Percentiles rank a stretch among this genome's conserved stretches.
Evolutionary conservation across 768 basidiomycete species (phyloP).

Genomic region (Xerocomellus dryophilus): DNA sequence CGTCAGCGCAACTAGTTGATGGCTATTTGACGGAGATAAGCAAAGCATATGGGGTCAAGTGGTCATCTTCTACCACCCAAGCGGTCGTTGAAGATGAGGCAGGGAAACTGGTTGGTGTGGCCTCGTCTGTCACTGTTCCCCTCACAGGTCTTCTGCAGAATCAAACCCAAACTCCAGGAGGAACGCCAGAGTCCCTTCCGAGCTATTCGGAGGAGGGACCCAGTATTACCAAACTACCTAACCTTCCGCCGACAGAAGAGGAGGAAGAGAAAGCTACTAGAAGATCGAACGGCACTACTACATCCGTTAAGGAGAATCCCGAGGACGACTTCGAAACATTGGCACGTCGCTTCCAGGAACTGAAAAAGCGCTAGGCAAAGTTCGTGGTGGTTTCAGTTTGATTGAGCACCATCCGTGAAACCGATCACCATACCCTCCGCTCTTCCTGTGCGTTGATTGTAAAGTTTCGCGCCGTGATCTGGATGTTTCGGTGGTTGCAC

Average conservation of each 20-base stretch:
- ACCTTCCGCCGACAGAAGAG: conserved; percentile 50
- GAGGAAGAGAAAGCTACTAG: conserved; percentile 33
- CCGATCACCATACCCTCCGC: conserved; percentile 1
- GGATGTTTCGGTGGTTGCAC: conserved; percentile 7
- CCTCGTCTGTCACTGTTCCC: background rate
- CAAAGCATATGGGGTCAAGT: conserved; percentile 76
- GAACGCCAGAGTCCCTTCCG: conserved; percentile 22
- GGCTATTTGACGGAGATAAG: conserved; percentile 89
- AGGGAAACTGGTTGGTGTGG: conserved; percentile 39
- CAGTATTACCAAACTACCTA: conserved; percentile 42
- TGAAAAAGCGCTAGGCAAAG: conserved; percentile 69
- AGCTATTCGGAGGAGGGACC: conserved; percentile 26
- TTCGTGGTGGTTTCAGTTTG: background rate
- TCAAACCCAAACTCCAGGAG: conserved; percentile 1
- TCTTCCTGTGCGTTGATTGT: conserved; percentile 2
- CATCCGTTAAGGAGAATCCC: conserved; percentile 20
- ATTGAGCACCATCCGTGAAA: conserved; percentile 1
- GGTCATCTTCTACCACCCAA: conserved; percentile 43
- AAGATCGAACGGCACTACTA: background rate
- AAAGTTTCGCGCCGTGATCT: conserved; percentile 10
- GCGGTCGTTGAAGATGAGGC: conserved; percentile 32
- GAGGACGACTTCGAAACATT: conserved; percentile 77
- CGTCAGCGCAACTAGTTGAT: conserved; percentile 73
- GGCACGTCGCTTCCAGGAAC: conserved; percentile 74
- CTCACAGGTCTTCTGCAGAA: conserved; percentile 12